A percentile compares a stretch with the other conserved stretches of the same genome.
These are phyloP conservation scores for Rhodamnia argentea DNA, from an alignment of 345 rosid species.

Conservation along the genomic window DNA sequence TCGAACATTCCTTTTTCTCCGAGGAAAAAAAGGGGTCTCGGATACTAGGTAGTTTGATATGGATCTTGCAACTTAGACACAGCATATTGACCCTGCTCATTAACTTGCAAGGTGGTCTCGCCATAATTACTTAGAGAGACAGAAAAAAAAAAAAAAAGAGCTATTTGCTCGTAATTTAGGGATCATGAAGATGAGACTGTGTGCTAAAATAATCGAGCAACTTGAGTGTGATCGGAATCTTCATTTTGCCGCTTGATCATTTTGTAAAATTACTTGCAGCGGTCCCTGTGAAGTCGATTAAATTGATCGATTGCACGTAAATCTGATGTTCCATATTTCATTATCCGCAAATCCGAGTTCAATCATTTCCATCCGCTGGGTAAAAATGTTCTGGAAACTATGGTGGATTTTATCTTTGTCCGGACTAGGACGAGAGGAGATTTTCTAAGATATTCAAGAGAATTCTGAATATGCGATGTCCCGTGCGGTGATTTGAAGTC, in stretches of 20 bases:
- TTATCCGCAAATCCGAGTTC: background rate
- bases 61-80: background rate
- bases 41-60: background rate
- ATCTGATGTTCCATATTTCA: background rate
- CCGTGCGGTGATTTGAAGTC: background rate
- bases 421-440: background rate
- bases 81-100: background rate
- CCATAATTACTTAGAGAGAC: background rate
- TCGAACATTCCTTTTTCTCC: background rate
- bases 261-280: background rate
- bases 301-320: background rate
- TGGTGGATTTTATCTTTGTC: background rate
- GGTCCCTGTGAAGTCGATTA: background rate
- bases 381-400: background rate
- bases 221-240: background rate
- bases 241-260: background rate
- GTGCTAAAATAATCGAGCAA: background rate
- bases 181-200: too few relatives aligned
- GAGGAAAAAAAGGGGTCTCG: background rate
- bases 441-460: background rate
- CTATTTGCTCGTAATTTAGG: background rate
- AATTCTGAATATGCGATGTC: background rate
- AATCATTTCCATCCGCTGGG: background rate
- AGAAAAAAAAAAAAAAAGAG: background rate
- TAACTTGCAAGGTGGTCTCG: background rate